Conservation (phyloP, 2,329 filamentous ascomycete genomes). For the Aulographum hederae region DNA sequence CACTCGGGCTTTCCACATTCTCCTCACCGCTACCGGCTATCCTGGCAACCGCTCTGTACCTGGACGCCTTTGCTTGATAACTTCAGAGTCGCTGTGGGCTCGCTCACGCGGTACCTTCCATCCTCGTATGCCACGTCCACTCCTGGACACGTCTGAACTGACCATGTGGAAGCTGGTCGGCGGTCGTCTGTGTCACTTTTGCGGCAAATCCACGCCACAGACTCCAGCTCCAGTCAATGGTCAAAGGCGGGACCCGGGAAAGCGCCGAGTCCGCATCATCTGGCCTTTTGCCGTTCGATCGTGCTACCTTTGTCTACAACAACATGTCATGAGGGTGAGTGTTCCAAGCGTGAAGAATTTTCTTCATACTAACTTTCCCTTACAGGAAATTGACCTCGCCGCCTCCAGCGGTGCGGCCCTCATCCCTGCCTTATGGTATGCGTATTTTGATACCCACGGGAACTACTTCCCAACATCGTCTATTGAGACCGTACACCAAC, state of each 20-base stretch:
- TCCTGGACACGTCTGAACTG: constrained; percentile 46
- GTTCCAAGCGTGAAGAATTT: constrained; percentile 3
- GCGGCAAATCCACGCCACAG: constrained; percentile 27
- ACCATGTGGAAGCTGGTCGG: constrained; percentile 60
- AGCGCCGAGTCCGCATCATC: constrained; percentile 39
- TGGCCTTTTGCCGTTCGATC: constrained; percentile 54
- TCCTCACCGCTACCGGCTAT: constrained; percentile 12
- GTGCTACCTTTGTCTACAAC: constrained; percentile 48
- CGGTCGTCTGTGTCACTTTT: constrained; percentile 48
- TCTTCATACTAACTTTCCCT: constrained; percentile 6
- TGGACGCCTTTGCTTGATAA: constrained; percentile 21
- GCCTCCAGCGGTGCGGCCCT: constrained; percentile 44
- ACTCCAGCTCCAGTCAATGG: background rate
- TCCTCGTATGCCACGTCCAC: constrained; percentile 49
- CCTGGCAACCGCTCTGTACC: constrained; percentile 4
- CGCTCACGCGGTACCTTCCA: constrained; percentile 46
- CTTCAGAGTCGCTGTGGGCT: constrained; percentile 53
- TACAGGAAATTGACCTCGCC: constrained; percentile 51
- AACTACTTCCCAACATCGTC: background rate
- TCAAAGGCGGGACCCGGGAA: background rate
- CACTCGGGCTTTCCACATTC: constrained; percentile 46
- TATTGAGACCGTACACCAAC: background rate
- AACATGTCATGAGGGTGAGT: constrained; percentile 47
- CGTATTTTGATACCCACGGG: constrained; percentile 42
- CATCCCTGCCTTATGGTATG: constrained; percentile 49